These are phyloP conservation scores for Globisporangium carolinianum DNA, from an alignment of 352 stramenopile species.

Conservation along the genomic window DNA sequence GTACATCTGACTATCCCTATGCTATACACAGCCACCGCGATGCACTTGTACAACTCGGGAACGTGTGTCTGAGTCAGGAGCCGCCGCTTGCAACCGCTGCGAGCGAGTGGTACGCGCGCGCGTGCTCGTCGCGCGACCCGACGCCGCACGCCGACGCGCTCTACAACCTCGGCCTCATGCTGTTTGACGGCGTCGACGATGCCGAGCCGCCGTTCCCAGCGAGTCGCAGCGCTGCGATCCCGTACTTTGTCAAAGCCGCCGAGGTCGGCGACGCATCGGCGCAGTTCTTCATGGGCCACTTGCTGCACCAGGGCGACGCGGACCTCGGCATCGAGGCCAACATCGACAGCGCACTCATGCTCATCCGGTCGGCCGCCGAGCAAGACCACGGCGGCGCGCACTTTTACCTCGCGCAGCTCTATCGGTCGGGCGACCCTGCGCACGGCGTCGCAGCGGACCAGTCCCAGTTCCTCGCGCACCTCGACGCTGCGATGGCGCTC, in stretches of 20 bases:
- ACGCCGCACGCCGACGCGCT: conserved; percentile 72
- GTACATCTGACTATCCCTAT: background rate
- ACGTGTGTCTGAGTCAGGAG: conserved; percentile 73
- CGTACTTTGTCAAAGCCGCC: conserved; percentile 73
- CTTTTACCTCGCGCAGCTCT: conserved; percentile 85
- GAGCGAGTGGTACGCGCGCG: conserved; percentile 66
- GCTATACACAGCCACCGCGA: conserved; percentile 38
- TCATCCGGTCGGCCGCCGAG: conserved; percentile 67
- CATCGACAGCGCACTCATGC: conserved; percentile 55
- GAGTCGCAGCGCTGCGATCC: conserved; percentile 53
- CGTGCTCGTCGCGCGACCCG: conserved; percentile 34
- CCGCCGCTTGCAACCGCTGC: conserved; percentile 63
- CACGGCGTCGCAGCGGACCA: conserved; percentile 37
- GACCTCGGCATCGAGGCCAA: conserved; percentile 61
- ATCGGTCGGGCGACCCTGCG: conserved; percentile 64
- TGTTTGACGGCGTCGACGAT: conserved; percentile 69
- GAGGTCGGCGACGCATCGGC: conserved; percentile 71
- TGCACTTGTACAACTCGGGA: conserved; percentile 76
- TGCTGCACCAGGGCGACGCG: conserved; percentile 71
- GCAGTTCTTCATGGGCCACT: conserved; percentile 83
- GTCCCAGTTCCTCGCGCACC: conserved; percentile 51
- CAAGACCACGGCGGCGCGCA: conserved; percentile 65
- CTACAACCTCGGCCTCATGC: conserved; percentile 79
- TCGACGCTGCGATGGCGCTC: conserved; percentile 54
- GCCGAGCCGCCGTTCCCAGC: conserved; percentile 52